These are phyloP conservation scores for Cinnamomum chago DNA, from an alignment of 164 flowering plant species.

Conservation along the genomic window DNA sequence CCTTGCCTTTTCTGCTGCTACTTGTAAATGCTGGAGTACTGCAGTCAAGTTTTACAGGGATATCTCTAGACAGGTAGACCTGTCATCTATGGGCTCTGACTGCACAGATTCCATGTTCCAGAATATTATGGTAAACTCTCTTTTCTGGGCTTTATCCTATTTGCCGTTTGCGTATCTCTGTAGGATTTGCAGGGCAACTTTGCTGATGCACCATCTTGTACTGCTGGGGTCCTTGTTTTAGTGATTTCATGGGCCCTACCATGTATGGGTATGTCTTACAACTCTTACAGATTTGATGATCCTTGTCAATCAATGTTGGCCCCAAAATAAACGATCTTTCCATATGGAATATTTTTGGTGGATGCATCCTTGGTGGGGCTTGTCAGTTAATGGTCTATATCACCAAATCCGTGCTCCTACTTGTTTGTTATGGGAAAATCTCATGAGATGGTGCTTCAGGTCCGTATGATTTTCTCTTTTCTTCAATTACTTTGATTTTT, in stretches of 20 bases:
- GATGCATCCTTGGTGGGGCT: neutral
- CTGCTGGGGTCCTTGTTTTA: neutral
- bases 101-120: slow-evolving; percentile 60
- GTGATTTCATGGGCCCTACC: neutral
- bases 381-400: neutral
- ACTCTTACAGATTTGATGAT: neutral
- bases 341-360: neutral
- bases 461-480: neutral
- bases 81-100: slow-evolving; percentile 54
- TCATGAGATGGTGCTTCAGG: too few relatives aligned
- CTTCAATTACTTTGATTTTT: neutral
- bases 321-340: neutral
- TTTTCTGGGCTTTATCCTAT: slow-evolving; percentile 3
- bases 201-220: neutral
- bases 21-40: slow-evolving; percentile 86
- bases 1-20: slow-evolving; percentile 64
- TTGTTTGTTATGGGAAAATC: too few relatives aligned
- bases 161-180: neutral
- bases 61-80: slow-evolving; percentile 59
- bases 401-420: neutral
- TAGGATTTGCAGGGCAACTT: neutral
- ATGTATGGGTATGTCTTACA: neutral
- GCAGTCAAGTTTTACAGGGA: slow-evolving; percentile 59
- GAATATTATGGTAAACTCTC: slow-evolving; percentile 57
- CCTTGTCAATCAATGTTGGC: neutral